Evolutionary conservation across 1,284 basidiomycete genomes (phyloP), one percentile per base, ranked within the genome.

Genomic region (Moniliella sp.): DNA sequence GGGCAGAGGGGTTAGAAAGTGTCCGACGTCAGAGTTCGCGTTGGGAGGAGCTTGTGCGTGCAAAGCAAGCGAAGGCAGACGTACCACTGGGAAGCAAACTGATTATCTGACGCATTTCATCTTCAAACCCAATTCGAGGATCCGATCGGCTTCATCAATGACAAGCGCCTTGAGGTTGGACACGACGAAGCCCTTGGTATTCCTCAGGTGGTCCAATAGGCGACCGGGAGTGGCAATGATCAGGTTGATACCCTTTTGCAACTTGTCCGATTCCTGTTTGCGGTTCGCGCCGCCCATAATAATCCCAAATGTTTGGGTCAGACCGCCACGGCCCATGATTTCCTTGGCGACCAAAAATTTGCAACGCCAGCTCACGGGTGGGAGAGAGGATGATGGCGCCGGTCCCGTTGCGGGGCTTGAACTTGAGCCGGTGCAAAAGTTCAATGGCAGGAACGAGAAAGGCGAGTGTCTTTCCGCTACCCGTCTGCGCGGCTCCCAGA

Each of bases 11-110:
- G 97, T 81, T 37, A 97, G 94, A 64, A 77, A 78, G 65, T 86
- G 83, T 84, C 97, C 97, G 64, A 97, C 79, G 61, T 97, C 88
- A n/a, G n/a, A n/a, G n/a, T n/a, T n/a, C n/a, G n/a, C n/a, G n/a
- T n/a, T n/a, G n/a, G n/a, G n/a, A n/a, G n/a, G n/a, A n/a, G n/a
- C n/a, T n/a, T n/a, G n/a, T n/a, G n/a, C n/a, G n/a, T n/a, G n/a
- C n/a, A n/a, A n/a, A n/a, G n/a, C n/a, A n/a, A n/a, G n/a, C n/a
- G n/a, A n/a, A n/a, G n/a, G n/a, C n/a, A n/a, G n/a, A n/a, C n/a
- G n/a, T n/a, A n/a, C n/a, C n/a, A n/a, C n/a, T n/a, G n/a, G 65
- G 56, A 10, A 59, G 29, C 16, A 93, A 73, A 39, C 70, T 67
- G 46, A 97, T 81, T 37, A 97, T 97, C 64, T 77, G 78, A 64